Base-by-base conservation (phyloP, 148 eudicot genomes). In the Vaccinium darrowii region DNA sequence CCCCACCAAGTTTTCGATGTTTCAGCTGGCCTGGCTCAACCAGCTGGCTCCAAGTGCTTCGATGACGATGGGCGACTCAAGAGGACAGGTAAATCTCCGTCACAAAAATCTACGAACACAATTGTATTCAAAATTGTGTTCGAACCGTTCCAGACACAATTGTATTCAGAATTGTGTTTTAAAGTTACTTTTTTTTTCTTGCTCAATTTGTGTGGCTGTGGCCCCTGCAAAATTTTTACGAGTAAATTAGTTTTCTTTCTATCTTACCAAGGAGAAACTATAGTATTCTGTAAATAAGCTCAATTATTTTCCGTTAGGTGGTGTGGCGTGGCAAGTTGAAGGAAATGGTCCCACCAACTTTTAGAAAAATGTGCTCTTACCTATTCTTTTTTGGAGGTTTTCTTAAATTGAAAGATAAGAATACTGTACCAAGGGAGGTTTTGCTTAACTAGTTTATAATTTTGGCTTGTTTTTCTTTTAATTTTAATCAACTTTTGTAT, bases 31-130 rank as follows among this genome's bases (percentile, higher is more conserved):
- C n/a, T 33, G 47, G 8, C 81, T 51, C 65, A 39, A 5, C 80
- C 76, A 0, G 58, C 23, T 54, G 84, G 83, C 82, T 86, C 92
- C 25, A 90, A 88, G 63, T 88, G 89, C 54, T 90, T 88, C 56
- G 91, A 90, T 43, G 92, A 90, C 15, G 91, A 90, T 69, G 91
- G 92, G 62, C 90, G 89, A 36, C 89, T 88, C 84, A 90, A 88
- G 79, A 65, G 91, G 83, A 90, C 89, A 5, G 92, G 90, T 90
- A 87, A 23, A 47, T 13, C 3, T 69, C 39, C 36, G 4, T 67
- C 12, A 62, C n/a, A 8, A 62, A 62, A 21, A 8, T 19, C 67
- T 62, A 8, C 25, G n/a, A 62, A 62, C 67, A n/a, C 11, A 62
- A 21, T 21, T 5, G 69, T 2, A 7, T 7, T 10, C 11, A 1